Evolutionary conservation across 176 grass and related monocot genomes (phyloP), one percentile per base, ranked within the genome.

Genomic region (Oryza nivara): DNA sequence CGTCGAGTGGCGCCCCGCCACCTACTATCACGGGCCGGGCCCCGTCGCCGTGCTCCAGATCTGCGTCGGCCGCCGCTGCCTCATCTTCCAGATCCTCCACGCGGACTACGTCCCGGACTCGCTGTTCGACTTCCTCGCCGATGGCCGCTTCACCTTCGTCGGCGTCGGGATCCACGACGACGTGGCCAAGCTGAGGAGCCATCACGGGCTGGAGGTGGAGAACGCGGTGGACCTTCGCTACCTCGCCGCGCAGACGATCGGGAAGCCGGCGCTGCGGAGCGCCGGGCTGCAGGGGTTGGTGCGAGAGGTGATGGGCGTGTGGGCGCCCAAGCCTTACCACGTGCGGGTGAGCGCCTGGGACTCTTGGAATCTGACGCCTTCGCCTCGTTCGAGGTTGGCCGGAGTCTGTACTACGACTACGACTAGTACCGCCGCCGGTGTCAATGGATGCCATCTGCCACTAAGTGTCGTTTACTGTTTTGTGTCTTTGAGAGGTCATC

Each of bases 11-110:
- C 88, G 72, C 45, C 88, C 91, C 45, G 19, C 38, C 43, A 22
- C 2, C 20, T 13, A 6, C 38, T 3, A 1, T 14, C 6, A 20
- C 19, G 46, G 19, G 25, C 70, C 35, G 11, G 51, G 47, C 67
- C 68, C 75, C 61, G 51, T 92, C 60, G 88, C 80, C 44, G 38
- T 92, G 70, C 75, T 92, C 63, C 91, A 92, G 85, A 16, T 92
- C 75, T 92, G 84, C 79, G 76, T 90, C 66, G 84, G 40, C 65
- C 84, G 67, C 44, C 84, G 80, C 68, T 84, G 87, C 80, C 76
- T 92, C 76, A 47, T 92, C 36, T 92, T 92, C 85, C 87, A 92
- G 85, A 83, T 92, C 87, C 30, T 81, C 75, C 86, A 0, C 35
- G 65, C 84, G 51, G 87, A 92, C 78, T 77, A 64, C 74, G 8